Evolutionary conservation across 164 flowering plant species (phyloP).

Genomic region (Liriodendron chinense): DNA sequence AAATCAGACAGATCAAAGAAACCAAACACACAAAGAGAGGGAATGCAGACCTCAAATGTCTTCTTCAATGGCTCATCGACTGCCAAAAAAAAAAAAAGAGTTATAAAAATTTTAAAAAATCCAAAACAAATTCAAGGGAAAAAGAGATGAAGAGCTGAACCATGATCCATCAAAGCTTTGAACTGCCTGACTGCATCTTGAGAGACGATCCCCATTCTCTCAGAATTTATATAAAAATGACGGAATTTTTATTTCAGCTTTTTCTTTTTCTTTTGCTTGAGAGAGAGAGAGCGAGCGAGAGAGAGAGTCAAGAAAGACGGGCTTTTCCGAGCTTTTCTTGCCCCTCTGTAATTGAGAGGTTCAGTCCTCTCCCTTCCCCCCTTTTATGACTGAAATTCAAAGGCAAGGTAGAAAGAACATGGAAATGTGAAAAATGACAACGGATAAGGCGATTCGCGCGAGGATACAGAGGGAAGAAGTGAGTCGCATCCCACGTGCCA

Average conservation of each 20-base stretch:
- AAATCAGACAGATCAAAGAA: constrained; percentile 1
- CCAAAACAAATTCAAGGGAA: background rate
- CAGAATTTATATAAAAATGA: background rate
- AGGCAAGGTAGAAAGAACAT: background rate
- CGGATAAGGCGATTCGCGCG: background rate
- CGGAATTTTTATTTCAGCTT: background rate
- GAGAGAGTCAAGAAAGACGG: background rate
- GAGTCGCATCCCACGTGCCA: too few species aligned
- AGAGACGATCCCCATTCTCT: constrained; percentile 40
- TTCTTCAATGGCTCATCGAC: constrained; percentile 30
- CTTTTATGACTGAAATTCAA: background rate
- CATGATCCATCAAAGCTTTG: constrained; percentile 47
- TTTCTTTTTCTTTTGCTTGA: background rate
- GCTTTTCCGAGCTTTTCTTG: background rate
- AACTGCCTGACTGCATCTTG: constrained; percentile 54
- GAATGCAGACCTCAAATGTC: constrained; percentile 30
- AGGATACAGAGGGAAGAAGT: too few species aligned
- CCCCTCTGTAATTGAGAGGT: background rate
- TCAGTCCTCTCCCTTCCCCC: background rate
- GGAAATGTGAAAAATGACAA: background rate
- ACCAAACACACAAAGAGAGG: background rate
- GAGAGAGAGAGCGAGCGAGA: background rate
- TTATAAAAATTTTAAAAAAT: background rate
- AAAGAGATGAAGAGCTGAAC: constrained; percentile 19
- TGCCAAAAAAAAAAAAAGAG: constrained; percentile 11